Evolutionary conservation across 805 yeast genomes (phyloP), one percentile per base, ranked within the genome.

Genomic region (Jamesozyma gamospora): DNA sequence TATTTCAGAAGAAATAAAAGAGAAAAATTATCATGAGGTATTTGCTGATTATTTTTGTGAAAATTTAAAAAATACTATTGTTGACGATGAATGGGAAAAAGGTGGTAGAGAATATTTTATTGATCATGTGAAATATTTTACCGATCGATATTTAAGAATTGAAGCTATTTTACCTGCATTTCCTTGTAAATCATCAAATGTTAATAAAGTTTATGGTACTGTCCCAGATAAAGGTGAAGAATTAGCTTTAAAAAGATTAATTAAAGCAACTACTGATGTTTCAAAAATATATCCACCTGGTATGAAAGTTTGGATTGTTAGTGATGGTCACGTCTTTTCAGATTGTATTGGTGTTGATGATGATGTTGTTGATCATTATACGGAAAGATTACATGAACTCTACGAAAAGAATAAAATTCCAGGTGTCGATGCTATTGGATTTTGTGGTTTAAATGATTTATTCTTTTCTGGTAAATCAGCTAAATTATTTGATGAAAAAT

Each of bases 291-390:
- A 76, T 55, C 64, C 71, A 1, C 79, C 79, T 1, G 81, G 81
- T 1, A 58, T 74, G 58, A 66, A 69, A 40, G 53, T 74, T 26
- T 70, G 68, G 65, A 73, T 76, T 47, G 79, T 76, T 25, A 71
- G 77, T 51, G 82, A 76, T 48, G 81, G 82, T 0, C 82, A 76
- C 50, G 82, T 76, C 13, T 76, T 76, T 53, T 71, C 78, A 41
- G 81, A 76, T 52, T 75, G 81, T 50, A 66, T 76, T 52, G 79
- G 77, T 28, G 80, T 75, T 27, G 76, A 73, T 51, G 82, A 75
- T 51, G 64, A 63, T 30, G 64, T 65, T 37, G 80, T 76, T 29
- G 72, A 71, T 47, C 47, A 40, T 10, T 76, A 74, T 46, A 71
- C 76, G 1, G 50, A 45, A 4, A 62, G 65, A 25, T 63, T 76